A percentile compares a stretch with the other conserved stretches of the same genome.
Evolutionary conservation across 2,329 filamentous ascomycete genomes (phyloP).

Genomic region (Phaeosphaeria sp.): DNA sequence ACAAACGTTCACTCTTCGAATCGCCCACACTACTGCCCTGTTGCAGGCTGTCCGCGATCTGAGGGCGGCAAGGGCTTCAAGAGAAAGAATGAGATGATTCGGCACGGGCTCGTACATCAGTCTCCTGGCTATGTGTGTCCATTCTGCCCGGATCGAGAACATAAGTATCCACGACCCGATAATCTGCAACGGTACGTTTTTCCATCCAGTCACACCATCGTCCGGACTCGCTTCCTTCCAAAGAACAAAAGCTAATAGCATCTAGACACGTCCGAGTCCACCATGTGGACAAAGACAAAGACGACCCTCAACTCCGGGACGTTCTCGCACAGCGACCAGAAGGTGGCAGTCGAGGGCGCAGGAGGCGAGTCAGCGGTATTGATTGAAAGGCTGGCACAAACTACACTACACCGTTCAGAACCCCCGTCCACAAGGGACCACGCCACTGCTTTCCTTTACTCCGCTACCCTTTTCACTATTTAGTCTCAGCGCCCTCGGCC

Average conservation of each 20-base stretch:
- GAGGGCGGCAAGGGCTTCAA: conserved; percentile 72
- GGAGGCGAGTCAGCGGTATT: conserved; percentile 64
- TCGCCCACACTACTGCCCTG: conserved; percentile 69
- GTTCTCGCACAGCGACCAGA: conserved; percentile 87
- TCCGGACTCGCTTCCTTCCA: background rate
- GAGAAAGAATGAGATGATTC: conserved; percentile 73
- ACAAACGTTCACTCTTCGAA: conserved; percentile 71
- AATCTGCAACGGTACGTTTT: conserved; percentile 83
- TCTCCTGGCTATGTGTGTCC: conserved; percentile 96
- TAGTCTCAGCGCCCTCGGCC: background rate
- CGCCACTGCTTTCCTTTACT: background rate
- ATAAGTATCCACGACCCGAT: conserved; percentile 93
- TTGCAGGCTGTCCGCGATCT: conserved; percentile 63
- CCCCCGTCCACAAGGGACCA: too few relatives aligned
- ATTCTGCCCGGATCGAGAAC: conserved; percentile 91
- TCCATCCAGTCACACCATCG: background rate
- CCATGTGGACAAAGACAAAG: conserved; percentile 87
- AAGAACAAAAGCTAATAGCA: background rate
- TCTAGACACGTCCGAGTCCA: conserved; percentile 88
- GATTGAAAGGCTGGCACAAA: background rate
- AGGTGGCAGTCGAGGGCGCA: conserved; percentile 79
- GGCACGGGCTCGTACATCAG: conserved; percentile 87
- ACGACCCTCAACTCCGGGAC: conserved; percentile 80
- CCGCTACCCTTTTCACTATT: background rate
- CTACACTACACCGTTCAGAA: background rate